A percentile compares a stretch with the other conserved stretches of the same genome.
These are phyloP conservation scores for Delitschia confertaspora DNA, from an alignment of 495 filamentous ascomycete genomes.

Conservation along the genomic window DNA sequence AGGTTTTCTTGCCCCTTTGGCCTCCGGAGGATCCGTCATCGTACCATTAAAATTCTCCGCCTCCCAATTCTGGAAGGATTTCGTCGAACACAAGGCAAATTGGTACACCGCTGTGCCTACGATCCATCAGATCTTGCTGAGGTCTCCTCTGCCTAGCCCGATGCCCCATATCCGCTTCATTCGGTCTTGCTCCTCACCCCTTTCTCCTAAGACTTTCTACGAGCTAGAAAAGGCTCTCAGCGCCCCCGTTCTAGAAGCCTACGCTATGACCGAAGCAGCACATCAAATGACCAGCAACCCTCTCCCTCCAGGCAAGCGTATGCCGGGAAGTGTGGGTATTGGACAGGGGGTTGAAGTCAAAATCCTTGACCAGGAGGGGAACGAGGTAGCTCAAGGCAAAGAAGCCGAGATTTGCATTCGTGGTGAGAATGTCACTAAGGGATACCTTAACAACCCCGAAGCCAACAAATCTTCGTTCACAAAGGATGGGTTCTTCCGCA, in stretches of 20 bases:
- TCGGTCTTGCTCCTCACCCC: slow-evolving; percentile 72
- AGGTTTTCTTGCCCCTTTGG: slow-evolving; percentile 65
- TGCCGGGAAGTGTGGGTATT: slow-evolving; percentile 69
- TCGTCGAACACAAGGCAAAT: slow-evolving; percentile 58
- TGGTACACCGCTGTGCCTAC: slow-evolving; percentile 88
- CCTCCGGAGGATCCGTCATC: slow-evolving; percentile 62
- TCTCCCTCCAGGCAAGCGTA: slow-evolving; percentile 59
- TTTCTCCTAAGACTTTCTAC: slow-evolving; percentile 68
- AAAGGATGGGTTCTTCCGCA: slow-evolving; percentile 65
- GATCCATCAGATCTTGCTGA: slow-evolving; percentile 81
- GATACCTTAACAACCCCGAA: slow-evolving; percentile 70
- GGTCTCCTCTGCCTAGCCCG: slow-evolving; percentile 52
- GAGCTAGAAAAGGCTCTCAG: slow-evolving; percentile 61
- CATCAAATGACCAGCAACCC: slow-evolving; percentile 89
- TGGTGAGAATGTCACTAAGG: slow-evolving; percentile 71
- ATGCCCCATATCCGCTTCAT: slow-evolving; percentile 74
- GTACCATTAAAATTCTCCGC: slow-evolving; percentile 73
- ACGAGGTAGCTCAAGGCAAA: slow-evolving; percentile 49
- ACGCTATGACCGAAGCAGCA: slow-evolving; percentile 86
- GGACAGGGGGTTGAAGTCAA: slow-evolving; percentile 73
- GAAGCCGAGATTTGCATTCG: slow-evolving; percentile 74
- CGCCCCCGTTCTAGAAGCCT: slow-evolving; percentile 77
- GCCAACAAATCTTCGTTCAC: slow-evolving; percentile 66
- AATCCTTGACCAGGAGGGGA: slow-evolving; percentile 59
- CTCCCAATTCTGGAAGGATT: slow-evolving; percentile 70